Evolutionary conservation across 257 asterid species (phyloP).

Genomic region (Solanum rostratum): DNA sequence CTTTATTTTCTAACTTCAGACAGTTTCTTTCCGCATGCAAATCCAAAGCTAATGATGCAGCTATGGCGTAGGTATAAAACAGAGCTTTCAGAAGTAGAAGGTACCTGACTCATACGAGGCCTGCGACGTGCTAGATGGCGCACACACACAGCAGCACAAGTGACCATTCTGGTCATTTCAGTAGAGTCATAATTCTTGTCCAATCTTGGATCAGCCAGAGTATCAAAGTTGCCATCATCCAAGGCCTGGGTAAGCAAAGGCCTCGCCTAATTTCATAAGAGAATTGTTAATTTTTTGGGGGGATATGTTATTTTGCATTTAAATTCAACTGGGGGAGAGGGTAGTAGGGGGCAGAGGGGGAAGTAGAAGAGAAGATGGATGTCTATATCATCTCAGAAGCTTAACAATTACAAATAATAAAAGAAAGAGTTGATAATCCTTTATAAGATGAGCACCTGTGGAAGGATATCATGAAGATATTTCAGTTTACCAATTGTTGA

Average conservation of each 20-base stretch:
- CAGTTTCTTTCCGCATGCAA: not conserved
- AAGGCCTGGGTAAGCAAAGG: constrained; percentile 73
- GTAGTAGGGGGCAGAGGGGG: too few relatives aligned
- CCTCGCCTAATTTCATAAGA: constrained; percentile 52
- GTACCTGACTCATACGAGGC: constrained; percentile 81
- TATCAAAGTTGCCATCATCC: constrained; percentile 41
- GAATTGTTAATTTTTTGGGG: not conserved
- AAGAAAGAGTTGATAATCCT: not conserved
- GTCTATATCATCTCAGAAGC: not conserved
- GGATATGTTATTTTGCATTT: not conserved
- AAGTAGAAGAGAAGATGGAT: not conserved
- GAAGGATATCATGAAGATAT: not conserved
- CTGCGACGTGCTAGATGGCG: constrained; percentile 81
- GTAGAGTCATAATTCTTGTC: constrained; percentile 40
- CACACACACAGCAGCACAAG: constrained; percentile 77
- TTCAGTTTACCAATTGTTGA: not conserved
- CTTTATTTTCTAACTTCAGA: not conserved
- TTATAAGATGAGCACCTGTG: not conserved
- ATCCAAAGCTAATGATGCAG: not conserved
- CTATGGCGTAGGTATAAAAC: not conserved
- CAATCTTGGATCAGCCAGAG: constrained; percentile 64
- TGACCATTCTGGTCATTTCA: constrained; percentile 75
- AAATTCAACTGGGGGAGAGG: not conserved
- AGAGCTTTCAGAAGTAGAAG: not conserved
- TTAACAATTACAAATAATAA: not conserved